These are phyloP conservation scores for Saturnispora zaruensis DNA, from an alignment of 805 yeast species.

Conservation along the genomic window DNA sequence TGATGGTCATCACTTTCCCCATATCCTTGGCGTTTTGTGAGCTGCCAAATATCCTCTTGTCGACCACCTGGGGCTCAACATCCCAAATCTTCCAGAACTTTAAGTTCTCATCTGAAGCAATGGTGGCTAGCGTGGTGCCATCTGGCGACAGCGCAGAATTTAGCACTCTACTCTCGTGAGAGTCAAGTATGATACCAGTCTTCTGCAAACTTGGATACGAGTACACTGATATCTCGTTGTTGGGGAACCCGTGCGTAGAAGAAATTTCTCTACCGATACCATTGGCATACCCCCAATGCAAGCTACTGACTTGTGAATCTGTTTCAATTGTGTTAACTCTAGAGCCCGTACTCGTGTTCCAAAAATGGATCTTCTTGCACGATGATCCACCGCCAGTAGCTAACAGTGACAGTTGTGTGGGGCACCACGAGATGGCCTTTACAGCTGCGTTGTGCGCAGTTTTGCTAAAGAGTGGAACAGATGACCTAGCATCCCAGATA, in stretches of 20 bases:
- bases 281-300: constrained; percentile 78
- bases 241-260: constrained; percentile 91
- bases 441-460: constrained; percentile 88
- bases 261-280: constrained; percentile 77
- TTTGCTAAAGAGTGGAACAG: constrained; percentile 64
- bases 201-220: constrained; percentile 78
- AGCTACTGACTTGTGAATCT: constrained; percentile 89
- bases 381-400: constrained; percentile 98
- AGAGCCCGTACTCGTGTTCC: constrained; percentile 91
- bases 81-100: constrained; percentile 93
- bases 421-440: constrained; percentile 93
- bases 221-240: constrained; percentile 74
- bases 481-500: constrained; percentile 81
- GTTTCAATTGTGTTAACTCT: constrained; percentile 81
- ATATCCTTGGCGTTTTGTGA: constrained; percentile 37
- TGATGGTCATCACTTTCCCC: constrained; percentile 44
- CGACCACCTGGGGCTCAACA: constrained; percentile 14
- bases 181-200: constrained; percentile 77
- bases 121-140: constrained; percentile 82
- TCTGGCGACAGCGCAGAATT: constrained; percentile 84
- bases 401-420: constrained; percentile 66
- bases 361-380: constrained; percentile 82
- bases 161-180: constrained; percentile 85
- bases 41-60: constrained; percentile 20
- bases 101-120: constrained; percentile 92